A percentile compares a stretch with the other conserved stretches of the same genome.
These are phyloP conservation scores for Orychophragmus violaceus DNA, from an alignment of 345 rosid species.

Conservation along the genomic window DNA sequence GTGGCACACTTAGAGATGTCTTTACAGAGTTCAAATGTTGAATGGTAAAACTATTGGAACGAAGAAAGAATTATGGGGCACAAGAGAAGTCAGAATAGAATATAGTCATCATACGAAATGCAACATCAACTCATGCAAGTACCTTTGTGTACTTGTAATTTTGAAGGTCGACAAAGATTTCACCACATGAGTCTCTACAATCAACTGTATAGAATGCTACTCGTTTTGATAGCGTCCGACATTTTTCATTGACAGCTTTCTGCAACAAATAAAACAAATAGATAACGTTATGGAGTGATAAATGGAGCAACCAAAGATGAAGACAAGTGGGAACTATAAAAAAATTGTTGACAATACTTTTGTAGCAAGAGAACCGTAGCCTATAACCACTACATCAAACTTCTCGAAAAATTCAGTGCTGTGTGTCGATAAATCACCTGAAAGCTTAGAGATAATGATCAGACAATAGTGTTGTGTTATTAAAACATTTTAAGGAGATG, in stretches of 20 bases:
- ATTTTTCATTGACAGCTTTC: slow-evolving; percentile 74
- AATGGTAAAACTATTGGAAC: neutral
- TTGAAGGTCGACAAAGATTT: slow-evolving; percentile 85
- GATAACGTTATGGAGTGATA: neutral
- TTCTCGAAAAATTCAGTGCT: slow-evolving; percentile 52
- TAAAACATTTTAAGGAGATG: neutral
- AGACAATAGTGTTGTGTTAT: neutral
- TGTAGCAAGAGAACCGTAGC: slow-evolving; percentile 53
- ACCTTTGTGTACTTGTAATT: slow-evolving; percentile 60
- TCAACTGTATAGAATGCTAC: slow-evolving; percentile 81
- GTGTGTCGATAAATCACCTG: slow-evolving; percentile 69
- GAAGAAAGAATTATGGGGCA: neutral
- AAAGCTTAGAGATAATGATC: neutral
- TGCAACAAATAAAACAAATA: slow-evolving; percentile 13
- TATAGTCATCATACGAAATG: neutral
- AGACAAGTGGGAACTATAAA: neutral
- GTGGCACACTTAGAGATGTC: neutral
- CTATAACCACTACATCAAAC: slow-evolving; percentile 71
- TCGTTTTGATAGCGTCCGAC: slow-evolving; percentile 62
- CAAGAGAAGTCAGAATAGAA: neutral
- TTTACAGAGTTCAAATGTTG: neutral
- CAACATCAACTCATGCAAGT: neutral
- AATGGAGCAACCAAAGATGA: neutral
- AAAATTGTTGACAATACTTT: slow-evolving; percentile 41
- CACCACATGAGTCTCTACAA: slow-evolving; percentile 79